Base-by-base conservation (phyloP, 371 early-diverging fungal species). In the Lichtheimia hyalospora region DNA sequence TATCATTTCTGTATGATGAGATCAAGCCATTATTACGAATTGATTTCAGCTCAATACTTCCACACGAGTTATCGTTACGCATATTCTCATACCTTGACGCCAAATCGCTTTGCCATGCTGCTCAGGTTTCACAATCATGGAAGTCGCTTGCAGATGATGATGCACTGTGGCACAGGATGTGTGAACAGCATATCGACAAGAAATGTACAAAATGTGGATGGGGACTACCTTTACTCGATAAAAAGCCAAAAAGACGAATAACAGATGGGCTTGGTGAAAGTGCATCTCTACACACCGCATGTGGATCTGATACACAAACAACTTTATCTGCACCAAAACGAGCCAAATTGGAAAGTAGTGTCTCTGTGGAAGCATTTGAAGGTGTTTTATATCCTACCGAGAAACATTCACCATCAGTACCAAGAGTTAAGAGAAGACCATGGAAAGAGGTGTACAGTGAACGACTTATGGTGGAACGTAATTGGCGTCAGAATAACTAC, bases 141-240 rank as follows among this genome's bases (percentile, higher is more conserved):
- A 84, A 81, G 20, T 64, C 68, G 2, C 63, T 94, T 21, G 92
- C 96, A 0, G 93, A 97, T 61, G 95, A 95, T 63, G 94, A 97
- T 66, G 68, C 84, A 0, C 72, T 97, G 24, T 97, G 98, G 98
- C 92, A 96, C 57, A 79, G 91, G 46, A 92, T 97, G 93, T 97
- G 98, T 64, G 92, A 90, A 41, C 97, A 96, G 73, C 98, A 97
- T 65, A 96, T 97, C 58, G 95, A 96, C 74, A 92, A 91, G 66
- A 92, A 95, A 64, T 97, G 98, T 67, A 78, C 81, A 39, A 96
- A 91, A 67, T 97, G 98, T 68, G 98, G 98, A 5, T 97, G 97
- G 97, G 96, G 96, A 1, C 66, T 95, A 43, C 96, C 95, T 15
- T 67, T 90, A 49, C 71, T 94, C 24, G 68, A 75, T 63, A 73